Evolutionary conservation across 2,329 filamentous ascomycete species (phyloP).

Genomic region (Fusarium veterinarium): DNA sequence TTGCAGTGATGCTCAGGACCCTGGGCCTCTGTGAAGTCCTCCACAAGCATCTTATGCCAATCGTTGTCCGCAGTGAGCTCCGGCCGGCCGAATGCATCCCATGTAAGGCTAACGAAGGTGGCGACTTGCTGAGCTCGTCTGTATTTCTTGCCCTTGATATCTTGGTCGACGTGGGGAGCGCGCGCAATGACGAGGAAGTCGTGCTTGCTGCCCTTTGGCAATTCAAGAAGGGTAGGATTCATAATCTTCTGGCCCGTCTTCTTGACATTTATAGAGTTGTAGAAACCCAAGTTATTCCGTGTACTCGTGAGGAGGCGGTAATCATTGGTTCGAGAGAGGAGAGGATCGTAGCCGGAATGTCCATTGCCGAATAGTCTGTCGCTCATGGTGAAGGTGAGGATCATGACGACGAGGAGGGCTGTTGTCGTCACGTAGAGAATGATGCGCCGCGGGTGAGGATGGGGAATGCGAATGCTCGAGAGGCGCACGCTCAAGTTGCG

Average conservation of each 20-base stretch:
- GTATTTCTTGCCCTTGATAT: slow-evolving; percentile 37
- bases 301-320: slow-evolving; percentile 34
- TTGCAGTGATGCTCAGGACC: slow-evolving; percentile 40
- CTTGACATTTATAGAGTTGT: slow-evolving; percentile 38
- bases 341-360: slow-evolving; percentile 23
- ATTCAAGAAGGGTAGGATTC: slow-evolving; percentile 38
- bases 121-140: slow-evolving; percentile 36
- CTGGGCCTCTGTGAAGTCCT: slow-evolving; percentile 30
- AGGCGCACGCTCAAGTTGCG: slow-evolving; percentile 17
- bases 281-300: slow-evolving; percentile 37
- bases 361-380: background rate
- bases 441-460: slow-evolving; percentile 36
- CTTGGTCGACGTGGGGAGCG: slow-evolving; percentile 34
- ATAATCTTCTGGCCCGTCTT: slow-evolving; percentile 39
- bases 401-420: slow-evolving; percentile 21
- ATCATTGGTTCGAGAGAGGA: slow-evolving; percentile 36
- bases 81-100: slow-evolving; percentile 34
- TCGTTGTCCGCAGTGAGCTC: slow-evolving; percentile 29
- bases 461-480: slow-evolving; percentile 12
- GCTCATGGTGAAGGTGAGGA: slow-evolving; percentile 17
- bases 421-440: slow-evolving; percentile 23
- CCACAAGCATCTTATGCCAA: slow-evolving; percentile 39
- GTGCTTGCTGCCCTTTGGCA: slow-evolving; percentile 36
- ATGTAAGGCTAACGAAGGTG: slow-evolving; percentile 35
- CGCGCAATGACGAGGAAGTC: slow-evolving; percentile 39